Evolutionary conservation across 1,284 basidiomycete species (phyloP).

Genomic region (Sphaerobolus stellatus): DNA sequence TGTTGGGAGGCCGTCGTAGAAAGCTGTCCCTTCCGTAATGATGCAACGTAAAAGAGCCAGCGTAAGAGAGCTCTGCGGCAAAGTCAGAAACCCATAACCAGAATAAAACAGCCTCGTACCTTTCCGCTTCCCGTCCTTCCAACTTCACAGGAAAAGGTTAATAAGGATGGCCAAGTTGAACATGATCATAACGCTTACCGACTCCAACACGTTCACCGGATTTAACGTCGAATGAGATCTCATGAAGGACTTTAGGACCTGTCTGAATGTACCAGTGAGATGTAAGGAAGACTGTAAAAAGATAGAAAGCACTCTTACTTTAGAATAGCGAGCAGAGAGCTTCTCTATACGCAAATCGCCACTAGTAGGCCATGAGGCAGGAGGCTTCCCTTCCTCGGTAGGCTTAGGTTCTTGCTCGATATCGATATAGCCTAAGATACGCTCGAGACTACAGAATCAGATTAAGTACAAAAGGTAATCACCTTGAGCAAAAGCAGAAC

Average conservation of each 20-base stretch:
- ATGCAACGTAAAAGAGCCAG: constrained; percentile 87
- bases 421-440: constrained; percentile 68
- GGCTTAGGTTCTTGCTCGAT: constrained; percentile 70
- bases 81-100: neutral
- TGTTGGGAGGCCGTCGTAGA: constrained; percentile 29
- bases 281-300: neutral
- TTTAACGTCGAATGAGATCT: constrained; percentile 73
- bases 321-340: constrained; percentile 58
- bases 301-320: neutral
- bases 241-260: constrained; percentile 78
- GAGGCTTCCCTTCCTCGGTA: constrained; percentile 52
- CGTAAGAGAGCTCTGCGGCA: constrained; percentile 80
- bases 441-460: constrained; percentile 54
- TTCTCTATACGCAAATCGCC: constrained; percentile 65
- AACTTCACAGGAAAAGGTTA: constrained; percentile 38
- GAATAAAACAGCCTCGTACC: constrained; percentile 6
- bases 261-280: constrained; percentile 5
- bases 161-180: neutral
- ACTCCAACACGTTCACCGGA: constrained; percentile 84
- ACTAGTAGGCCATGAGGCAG: constrained; percentile 77
- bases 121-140: constrained; percentile 79
- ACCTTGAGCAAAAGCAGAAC: constrained; percentile 9
- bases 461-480: constrained; percentile 33
- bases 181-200: constrained; percentile 27
- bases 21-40: constrained; percentile 36